These are phyloP conservation scores for Cyberlindnera subsufficiens DNA, from an alignment of 805 yeast species.

Conservation along the genomic window DNA sequence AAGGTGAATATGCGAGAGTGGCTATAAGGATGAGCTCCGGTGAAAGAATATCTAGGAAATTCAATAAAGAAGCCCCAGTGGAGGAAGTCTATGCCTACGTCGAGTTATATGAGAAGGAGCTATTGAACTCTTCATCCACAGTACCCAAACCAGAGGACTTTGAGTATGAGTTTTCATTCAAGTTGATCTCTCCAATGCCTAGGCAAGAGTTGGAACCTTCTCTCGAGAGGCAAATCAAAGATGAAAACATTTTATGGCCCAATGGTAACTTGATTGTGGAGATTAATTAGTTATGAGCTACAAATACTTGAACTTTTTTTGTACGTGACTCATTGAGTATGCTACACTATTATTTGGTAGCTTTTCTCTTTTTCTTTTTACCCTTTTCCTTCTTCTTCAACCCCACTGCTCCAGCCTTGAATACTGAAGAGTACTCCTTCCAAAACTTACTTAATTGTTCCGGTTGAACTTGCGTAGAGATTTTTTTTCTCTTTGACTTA, in stretches of 20 bases:
- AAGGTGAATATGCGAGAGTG: conserved; percentile 44
- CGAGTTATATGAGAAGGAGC: conserved; percentile 39
- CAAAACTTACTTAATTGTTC: conserved; percentile 66
- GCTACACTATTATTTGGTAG: conserved; percentile 24
- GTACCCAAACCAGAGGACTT: conserved; percentile 34
- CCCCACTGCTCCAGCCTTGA: conserved; percentile 70
- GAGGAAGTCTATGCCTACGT: conserved; percentile 69
- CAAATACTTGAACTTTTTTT: not conserved
- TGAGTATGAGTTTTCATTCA: conserved; percentile 42
- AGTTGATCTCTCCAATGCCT: conserved; percentile 51
- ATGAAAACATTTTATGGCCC: conserved; percentile 50
- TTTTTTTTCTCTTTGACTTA: conserved; percentile 46
- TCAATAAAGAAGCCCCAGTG: conserved; percentile 40
- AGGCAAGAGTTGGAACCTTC: conserved; percentile 37
- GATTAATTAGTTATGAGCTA: conserved; percentile 8
- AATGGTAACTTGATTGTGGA: conserved; percentile 60
- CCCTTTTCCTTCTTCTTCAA: conserved; percentile 79
- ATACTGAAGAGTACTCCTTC: conserved; percentile 61
- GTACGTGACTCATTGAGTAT: not conserved
- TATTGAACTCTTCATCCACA: conserved; percentile 16
- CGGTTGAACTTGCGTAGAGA: conserved; percentile 67
- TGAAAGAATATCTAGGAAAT: conserved; percentile 44
- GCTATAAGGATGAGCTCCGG: conserved; percentile 68
- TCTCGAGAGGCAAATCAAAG: conserved; percentile 27
- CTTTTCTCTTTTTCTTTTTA: conserved; percentile 50